Evolutionary conservation across 495 filamentous ascomycete genomes (phyloP).

Genomic region (Tirmania nivea): DNA sequence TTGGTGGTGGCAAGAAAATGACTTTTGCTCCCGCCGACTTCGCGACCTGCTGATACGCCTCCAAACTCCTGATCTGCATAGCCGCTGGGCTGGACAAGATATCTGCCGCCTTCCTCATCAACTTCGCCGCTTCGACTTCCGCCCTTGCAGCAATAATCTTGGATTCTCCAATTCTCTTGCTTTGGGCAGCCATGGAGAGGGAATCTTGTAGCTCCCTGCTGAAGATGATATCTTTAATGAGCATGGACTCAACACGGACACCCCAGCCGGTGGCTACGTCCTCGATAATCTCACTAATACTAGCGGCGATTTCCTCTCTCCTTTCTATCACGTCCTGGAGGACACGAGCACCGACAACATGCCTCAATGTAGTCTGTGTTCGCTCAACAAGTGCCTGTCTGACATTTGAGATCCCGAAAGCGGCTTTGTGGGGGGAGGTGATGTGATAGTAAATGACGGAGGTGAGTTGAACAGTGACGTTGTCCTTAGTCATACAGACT

Average conservation of each 20-base stretch:
- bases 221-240: conserved; percentile 99
- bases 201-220: conserved; percentile 86
- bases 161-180: conserved; percentile 91
- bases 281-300: conserved; percentile 92
- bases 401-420: conserved; percentile 90
- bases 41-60: conserved; percentile 99
- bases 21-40: conserved; percentile 91
- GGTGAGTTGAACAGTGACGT: conserved; percentile 79
- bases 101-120: conserved; percentile 96
- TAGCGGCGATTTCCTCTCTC: conserved; percentile 85
- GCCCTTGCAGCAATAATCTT: conserved; percentile 95
- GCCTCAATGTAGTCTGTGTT: conserved; percentile 91
- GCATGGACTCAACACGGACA: conserved; percentile 90
- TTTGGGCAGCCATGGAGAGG: conserved; percentile 99
- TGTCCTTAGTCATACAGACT: conserved; percentile 99
- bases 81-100: conserved; percentile 81
- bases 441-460: conserved; percentile 99
- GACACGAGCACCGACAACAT: conserved; percentile 89
- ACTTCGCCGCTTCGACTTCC: conserved; percentile 87
- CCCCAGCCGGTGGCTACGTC: conserved; percentile 89
- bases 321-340: conserved; percentile 98
- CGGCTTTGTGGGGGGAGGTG: conserved; percentile 81
- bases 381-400: conserved; percentile 88
- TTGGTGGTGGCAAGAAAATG: conserved; percentile 64
- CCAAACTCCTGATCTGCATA: conserved; percentile 97